phyloP scores from a whole-genome alignment of 2,329 filamentous ascomycete species.

The Ophiognomonia clavigignenti-juglandacearum region DNA sequence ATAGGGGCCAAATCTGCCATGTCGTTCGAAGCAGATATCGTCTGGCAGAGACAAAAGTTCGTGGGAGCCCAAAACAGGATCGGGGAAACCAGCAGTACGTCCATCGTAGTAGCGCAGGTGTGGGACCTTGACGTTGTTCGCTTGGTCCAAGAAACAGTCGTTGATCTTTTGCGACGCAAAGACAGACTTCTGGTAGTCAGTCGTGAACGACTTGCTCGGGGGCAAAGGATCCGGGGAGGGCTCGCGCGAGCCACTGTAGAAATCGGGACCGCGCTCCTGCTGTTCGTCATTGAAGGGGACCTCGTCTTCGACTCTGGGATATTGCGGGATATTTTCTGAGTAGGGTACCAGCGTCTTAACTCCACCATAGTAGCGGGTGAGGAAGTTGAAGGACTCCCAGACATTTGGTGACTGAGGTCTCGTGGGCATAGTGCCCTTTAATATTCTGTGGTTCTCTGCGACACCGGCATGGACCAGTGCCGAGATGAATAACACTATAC shows the following conservation, averaged over 20 bases:
- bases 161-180: slow-evolving; percentile 48
- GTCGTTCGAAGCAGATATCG: slow-evolving; percentile 90
- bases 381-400: slow-evolving; percentile 83
- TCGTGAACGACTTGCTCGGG: slow-evolving; percentile 48
- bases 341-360: slow-evolving; percentile 65
- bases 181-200: slow-evolving; percentile 30
- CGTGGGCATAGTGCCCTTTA: slow-evolving; percentile 53
- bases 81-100: slow-evolving; percentile 77
- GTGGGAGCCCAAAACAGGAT: slow-evolving; percentile 82
- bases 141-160: slow-evolving; percentile 74
- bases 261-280: slow-evolving; percentile 19
- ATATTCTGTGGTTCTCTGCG: slow-evolving; percentile 58
- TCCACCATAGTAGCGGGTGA: slow-evolving; percentile 87
- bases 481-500: slow-evolving; percentile 72
- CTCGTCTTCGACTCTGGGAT: slow-evolving; percentile 64
- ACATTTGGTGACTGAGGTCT: slow-evolving; percentile 58
- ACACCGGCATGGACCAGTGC: slow-evolving; percentile 70
- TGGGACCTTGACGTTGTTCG: slow-evolving; percentile 62
- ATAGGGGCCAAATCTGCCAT: slow-evolving; percentile 82
- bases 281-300: slow-evolving; percentile 38
- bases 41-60: slow-evolving; percentile 72
- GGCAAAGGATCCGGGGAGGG: slow-evolving; percentile 31
- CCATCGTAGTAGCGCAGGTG: slow-evolving; percentile 70
- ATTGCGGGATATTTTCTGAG: slow-evolving; percentile 70
- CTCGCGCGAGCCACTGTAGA: slow-evolving; percentile 17